Percentiles rank a stretch among this genome's conserved stretches.
Evolutionary conservation across 129 eudicot species (phyloP).

Genomic region (Flaveria sonorensis): DNA sequence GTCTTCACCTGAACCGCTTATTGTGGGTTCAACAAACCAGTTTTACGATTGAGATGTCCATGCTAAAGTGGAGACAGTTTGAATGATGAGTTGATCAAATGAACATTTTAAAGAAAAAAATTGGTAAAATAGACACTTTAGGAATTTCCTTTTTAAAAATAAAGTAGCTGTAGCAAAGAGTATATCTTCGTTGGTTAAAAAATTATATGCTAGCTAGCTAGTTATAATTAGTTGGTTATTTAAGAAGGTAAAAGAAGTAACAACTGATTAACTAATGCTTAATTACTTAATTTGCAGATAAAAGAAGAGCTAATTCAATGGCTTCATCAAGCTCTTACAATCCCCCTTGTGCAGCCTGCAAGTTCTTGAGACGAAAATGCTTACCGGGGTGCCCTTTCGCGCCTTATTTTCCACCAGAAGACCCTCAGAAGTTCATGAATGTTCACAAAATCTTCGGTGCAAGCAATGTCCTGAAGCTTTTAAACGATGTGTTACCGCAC

Average conservation of each 20-base stretch:
- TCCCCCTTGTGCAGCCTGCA: conserved; percentile 96
- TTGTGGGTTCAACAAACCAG: no score
- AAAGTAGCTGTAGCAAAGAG: no score
- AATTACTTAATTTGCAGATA: conserved; percentile 8
- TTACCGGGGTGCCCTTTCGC: conserved; percentile 82
- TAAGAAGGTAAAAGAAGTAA: not conserved
- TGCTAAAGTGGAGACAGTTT: no score
- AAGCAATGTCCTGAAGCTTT: conserved; percentile 80
- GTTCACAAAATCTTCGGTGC: conserved; percentile 97
- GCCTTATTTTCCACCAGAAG: conserved; percentile 92
- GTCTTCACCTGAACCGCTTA: no score
- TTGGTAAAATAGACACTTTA: no score
- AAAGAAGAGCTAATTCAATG: conserved; percentile 33
- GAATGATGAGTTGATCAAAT: no score
- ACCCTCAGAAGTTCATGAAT: conserved; percentile 75
- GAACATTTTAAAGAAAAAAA: no score
- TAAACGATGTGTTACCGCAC: conserved; percentile 73
- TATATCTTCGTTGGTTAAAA: no score
- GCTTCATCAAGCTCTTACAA: conserved; percentile 78
- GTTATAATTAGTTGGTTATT: no score
- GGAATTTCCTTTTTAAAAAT: no score
- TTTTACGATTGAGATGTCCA: no score
- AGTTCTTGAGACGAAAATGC: conserved; percentile 85
- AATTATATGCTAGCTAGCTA: no score
- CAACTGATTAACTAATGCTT: not conserved